These are phyloP conservation scores for Yamadazyma songkhlaensis DNA, from an alignment of 1,139 yeast species.

Conservation along the genomic window DNA sequence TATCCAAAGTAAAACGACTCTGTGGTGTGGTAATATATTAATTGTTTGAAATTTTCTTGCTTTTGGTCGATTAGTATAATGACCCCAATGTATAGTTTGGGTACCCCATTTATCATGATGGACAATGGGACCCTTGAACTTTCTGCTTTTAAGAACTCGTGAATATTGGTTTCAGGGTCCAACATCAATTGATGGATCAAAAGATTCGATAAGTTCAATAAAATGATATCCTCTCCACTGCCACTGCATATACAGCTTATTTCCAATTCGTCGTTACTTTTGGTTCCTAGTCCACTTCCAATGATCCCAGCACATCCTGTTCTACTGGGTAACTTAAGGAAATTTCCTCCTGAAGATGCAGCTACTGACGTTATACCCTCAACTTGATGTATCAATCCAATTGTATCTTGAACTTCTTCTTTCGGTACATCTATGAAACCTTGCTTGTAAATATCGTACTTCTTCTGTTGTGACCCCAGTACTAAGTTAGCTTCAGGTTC, in stretches of 20 bases:
- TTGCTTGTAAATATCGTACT: constrained; percentile 14
- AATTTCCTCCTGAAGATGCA: constrained; percentile 53
- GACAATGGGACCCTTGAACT: constrained; percentile 3
- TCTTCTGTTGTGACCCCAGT: constrained; percentile 7
- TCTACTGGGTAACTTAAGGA: constrained; percentile 48
- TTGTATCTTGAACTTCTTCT: constrained; percentile 28
- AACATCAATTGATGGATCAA: constrained; percentile 10
- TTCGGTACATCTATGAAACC: constrained; percentile 8
- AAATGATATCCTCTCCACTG: constrained; percentile 53
- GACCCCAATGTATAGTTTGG: constrained; percentile 30
- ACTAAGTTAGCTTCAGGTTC: constrained; percentile 4
- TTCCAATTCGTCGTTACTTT: constrained; percentile 12
- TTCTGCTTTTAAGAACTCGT: constrained; percentile 1
- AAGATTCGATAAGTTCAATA: constrained; percentile 35
- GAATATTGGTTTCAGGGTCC: constrained; percentile 2
- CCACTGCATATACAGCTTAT: constrained; percentile 51
- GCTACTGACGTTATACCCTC: constrained; percentile 23
- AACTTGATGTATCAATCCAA: constrained; percentile 25
- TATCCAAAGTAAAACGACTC: constrained; percentile 45
- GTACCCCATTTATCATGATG: not conserved
- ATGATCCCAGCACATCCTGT: constrained; percentile 53
- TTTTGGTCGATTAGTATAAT: constrained; percentile 21
- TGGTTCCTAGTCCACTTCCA: constrained; percentile 42
- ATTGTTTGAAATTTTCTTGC: constrained; percentile 10
- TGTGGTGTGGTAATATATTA: constrained; percentile 43